Evolutionary conservation across 768 basidiomycete species (phyloP), one percentile per base, ranked within the genome.

Genomic region (Termitomyces titanicus): DNA sequence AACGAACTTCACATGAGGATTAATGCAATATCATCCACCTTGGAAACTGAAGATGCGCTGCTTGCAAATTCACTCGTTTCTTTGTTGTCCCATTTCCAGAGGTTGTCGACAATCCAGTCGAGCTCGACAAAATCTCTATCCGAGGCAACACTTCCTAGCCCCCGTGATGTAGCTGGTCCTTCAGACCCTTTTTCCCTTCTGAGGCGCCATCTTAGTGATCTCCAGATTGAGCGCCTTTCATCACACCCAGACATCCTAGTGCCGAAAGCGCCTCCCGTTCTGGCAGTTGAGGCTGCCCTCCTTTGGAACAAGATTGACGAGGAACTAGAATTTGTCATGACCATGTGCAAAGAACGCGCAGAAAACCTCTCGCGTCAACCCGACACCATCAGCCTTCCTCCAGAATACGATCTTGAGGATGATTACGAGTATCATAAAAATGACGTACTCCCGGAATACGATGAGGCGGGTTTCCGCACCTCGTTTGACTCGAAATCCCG

Each of bases 251-350:
- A 68, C 5, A 57, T 70, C 15, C 62, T 74, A 10, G 61, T 70
- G 5, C 69, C 70, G 7, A 73, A 68, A 29, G 64, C 73, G 22
- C 73, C 79, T 20, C 83, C 83, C 3, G 73, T 74, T 12, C 72
- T 77, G 34, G 75, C 66, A 10, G 81, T 88, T 2, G 84, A 88
- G 63, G 71, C 77, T 1, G 78, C 86, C 0, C 73, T 92, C 12
- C 71, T 94, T 0, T 94, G 92, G 91, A 73, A 81, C 3, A 76
- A 79, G 33, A 84, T 94, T 29, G 89, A 92, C 60, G 77, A 82
- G 48, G 81, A 92, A 47, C 78, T 93, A 2, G 92, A 92, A 60
- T 73, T 70, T 15, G 81, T 94, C 15, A 75, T 85, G 0, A 68
- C 78, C 3, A 75, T 92, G 64, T 90, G 88, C 66, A 83, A 77